Evolutionary conservation across 1,139 yeast genomes (phyloP).

Genomic region (Nematodospora anomalae): DNA sequence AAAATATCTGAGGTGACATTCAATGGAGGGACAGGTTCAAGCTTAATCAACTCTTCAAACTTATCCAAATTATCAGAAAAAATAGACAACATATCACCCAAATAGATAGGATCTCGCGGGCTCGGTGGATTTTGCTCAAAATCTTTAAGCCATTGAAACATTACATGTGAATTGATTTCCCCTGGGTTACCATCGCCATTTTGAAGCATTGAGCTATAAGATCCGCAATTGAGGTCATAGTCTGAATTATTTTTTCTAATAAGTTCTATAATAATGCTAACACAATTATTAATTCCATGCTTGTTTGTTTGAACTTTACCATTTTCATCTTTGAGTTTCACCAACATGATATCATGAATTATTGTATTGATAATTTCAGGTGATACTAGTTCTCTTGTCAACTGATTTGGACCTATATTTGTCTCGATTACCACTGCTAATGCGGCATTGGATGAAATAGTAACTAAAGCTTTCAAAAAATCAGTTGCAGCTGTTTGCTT

Average conservation of each 20-base stretch:
- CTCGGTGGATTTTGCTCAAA: conserved; percentile 52
- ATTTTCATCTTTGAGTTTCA: conserved; percentile 16
- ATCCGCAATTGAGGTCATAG: conserved; percentile 47
- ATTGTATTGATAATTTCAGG: conserved; percentile 34
- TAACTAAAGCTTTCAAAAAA: conserved; percentile 86
- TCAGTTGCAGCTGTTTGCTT: conserved; percentile 95
- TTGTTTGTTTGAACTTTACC: conserved; percentile 33
- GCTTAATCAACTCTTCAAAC: conserved; percentile 30
- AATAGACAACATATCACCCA: conserved; percentile 45
- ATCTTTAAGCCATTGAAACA: conserved; percentile 50
- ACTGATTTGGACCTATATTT: conserved; percentile 49
- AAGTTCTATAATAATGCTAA: conserved; percentile 47
- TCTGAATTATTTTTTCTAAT: conserved; percentile 50
- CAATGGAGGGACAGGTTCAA: conserved; percentile 28
- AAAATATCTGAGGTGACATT: conserved; percentile 21
- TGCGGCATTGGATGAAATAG: conserved; percentile 77
- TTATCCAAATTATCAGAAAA: conserved; percentile 40
- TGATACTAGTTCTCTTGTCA: conserved; percentile 47
- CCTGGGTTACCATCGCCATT: conserved; percentile 33
- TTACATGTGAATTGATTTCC: conserved; percentile 43
- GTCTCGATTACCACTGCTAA: conserved; percentile 48
- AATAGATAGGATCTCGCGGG: conserved; percentile 44
- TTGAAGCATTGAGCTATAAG: conserved; percentile 36
- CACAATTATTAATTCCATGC: conserved; percentile 50
- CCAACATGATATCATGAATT: conserved; percentile 44